Base-by-base conservation (phyloP, 352 stramenopile genomes). In the Phytophthora rubi region DNA sequence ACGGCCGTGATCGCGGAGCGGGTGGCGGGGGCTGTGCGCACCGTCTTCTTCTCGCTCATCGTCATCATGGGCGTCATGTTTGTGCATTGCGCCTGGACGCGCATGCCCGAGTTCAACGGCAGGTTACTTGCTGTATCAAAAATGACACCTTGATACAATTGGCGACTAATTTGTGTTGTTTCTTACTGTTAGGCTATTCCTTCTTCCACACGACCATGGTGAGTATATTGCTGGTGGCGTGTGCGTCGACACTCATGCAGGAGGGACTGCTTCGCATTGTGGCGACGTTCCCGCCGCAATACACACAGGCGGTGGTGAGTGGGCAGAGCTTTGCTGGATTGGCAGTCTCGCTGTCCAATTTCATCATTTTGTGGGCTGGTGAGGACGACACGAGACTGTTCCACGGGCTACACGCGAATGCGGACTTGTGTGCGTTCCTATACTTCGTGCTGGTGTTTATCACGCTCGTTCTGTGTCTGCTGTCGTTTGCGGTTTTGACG, bases 391-490 rank as follows among this genome's bases (percentile, higher is more conserved):
- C 26, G 3, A 66, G 49, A 16, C 8, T 58, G n/a, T 58, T 59
- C 77, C 30, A 68, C 71, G 26, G 48, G 57, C 7, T 70, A 30
- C 44, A 75, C 83, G 57, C 62, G 0, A 81, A 90, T 59, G 74
- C 79, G 0, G 86, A 93, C 37, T 42, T 91, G 53, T 88, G 77
- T 52, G 88, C 84, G 3, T 93, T 94, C 63, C 63, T 89, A 56
- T 95, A 95, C 71, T 95, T 95, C 32, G 72, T 86, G 26, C 79
- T 91, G 49, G 85, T 89, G 21, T 92, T 93, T 54, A 69, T 88
- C 28, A 88, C 83, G 47, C 76, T 94, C 37, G 66, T 92, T 4
- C 37, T 83, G 32, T 89, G 80, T 42, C 65, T 80, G 16, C 52
- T 92, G 39, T 57, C 81, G 51, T 92, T 95, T 44, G 70, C 77